Evolutionary conservation across 352 stramenopile genomes (phyloP).

Genomic region (Sclerospora graminicola): DNA sequence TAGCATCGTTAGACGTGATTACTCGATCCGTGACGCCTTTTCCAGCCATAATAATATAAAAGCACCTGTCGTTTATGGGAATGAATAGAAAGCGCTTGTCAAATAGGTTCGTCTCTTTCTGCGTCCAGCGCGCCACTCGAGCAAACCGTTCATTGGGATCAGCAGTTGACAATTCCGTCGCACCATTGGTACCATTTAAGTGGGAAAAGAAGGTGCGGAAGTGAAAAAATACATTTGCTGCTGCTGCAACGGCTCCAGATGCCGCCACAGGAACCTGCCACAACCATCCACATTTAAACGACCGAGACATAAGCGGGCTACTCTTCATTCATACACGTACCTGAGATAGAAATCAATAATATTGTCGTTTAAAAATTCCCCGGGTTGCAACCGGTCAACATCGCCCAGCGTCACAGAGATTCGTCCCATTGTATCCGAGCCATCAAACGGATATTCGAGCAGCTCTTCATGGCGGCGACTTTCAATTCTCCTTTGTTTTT

Average conservation of each 20-base stretch:
- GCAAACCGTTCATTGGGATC: slow-evolving; percentile 39
- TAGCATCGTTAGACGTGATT: no score
- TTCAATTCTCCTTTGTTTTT: slow-evolving; percentile 18
- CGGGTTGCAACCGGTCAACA: slow-evolving; percentile 75
- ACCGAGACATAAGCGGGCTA: no score
- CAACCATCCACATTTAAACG: slow-evolving; percentile 1
- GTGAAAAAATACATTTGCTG: slow-evolving; percentile 88
- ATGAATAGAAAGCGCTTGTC: slow-evolving; percentile 83
- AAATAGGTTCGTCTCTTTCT: slow-evolving; percentile 77
- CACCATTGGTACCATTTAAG: slow-evolving; percentile 44
- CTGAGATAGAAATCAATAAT: slow-evolving; percentile 91
- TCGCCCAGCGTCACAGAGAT: slow-evolving; percentile 82
- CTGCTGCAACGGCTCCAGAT: slow-evolving; percentile 48
- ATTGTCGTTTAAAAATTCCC: slow-evolving; percentile 91
- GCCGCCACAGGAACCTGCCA: slow-evolving; percentile 54
- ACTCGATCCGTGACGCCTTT: no score
- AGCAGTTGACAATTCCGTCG: slow-evolving; percentile 14
- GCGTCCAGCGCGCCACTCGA: slow-evolving; percentile 71
- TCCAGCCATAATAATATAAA: neutral
- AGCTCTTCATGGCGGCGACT: slow-evolving; percentile 30
- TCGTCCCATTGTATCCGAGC: slow-evolving; percentile 26
- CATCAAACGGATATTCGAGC: slow-evolving; percentile 60
- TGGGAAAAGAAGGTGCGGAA: slow-evolving; percentile 94
- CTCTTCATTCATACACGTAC: no score
- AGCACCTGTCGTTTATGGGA: slow-evolving; percentile 82